Evolutionary conservation across 805 yeast genomes (phyloP), one percentile per base, ranked within the genome.

Genomic region (Hanseniaspora hatyaiensis): DNA sequence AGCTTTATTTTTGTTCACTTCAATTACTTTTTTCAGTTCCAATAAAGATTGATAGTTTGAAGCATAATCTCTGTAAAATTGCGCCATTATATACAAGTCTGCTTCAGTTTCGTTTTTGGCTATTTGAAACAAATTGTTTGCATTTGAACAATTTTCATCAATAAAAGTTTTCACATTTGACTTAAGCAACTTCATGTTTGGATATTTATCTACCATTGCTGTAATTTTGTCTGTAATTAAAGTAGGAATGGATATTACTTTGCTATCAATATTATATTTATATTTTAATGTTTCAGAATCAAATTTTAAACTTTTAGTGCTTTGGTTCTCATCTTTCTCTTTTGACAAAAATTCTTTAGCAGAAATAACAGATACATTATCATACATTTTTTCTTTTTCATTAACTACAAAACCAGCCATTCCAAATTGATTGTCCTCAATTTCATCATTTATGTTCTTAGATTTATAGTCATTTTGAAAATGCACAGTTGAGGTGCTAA

Each of bases 11-110:
- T 0, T 65, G 12, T 12, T 6, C 11, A 20, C 63, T 0, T 78
- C 81, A 18, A 71, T 60, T 34, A 88, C 67, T 37, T 69, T 68
- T 53, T 74, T 69, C 30, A 87, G 64, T 54, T 89, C 97, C 23
- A 60, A 59, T 32, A 92, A 63, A 0, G 79, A 83, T 52, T 79
- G 83, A 46, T 69, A 69, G 2, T 77, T 61, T 12, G 85, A 73
- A 1, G 86, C 82, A 58, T 85, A 89, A 57, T 84, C 82, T 56
- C 84, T 95, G 2, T 83, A 66, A 57, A 89, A 86, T 9, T 82
- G 70, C 0, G 88, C 80, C 0, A 85, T 88, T 32, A 89, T 77
- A 51, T 81, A 82, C 2, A 92, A 77, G 60, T 88, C 95, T 1
- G 81, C 82, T 41, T 81, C 86, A 64, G 66, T 37, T 23, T 24